Percentiles rank a stretch among this genome's conserved stretches.
Evolutionary conservation across 1,284 basidiomycete species (phyloP).

Genomic region (Volvariella surrecta): DNA sequence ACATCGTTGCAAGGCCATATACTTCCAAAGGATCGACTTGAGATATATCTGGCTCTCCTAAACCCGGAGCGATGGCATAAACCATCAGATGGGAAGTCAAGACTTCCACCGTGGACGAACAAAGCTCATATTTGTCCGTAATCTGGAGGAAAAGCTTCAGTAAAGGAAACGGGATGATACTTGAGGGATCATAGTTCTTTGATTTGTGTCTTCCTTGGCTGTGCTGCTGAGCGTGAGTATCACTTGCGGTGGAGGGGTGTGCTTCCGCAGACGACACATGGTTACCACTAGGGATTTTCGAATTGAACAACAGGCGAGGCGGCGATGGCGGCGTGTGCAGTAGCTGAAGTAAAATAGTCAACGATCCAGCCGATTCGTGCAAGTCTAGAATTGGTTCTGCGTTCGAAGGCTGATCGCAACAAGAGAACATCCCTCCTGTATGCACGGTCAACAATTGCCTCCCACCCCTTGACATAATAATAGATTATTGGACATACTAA

Average conservation of each 20-base stretch:
- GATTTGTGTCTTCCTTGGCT: neutral
- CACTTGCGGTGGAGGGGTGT: conserved; percentile 5
- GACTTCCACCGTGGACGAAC: conserved; percentile 27
- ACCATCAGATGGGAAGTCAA: conserved; percentile 46
- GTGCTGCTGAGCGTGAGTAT: conserved; percentile 12
- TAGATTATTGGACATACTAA: conserved; percentile 33
- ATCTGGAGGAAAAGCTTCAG: conserved; percentile 40
- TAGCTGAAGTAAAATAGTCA: conserved; percentile 42
- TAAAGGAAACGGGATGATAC: conserved; percentile 53
- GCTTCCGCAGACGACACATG: conserved; percentile 9
- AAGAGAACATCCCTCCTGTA: conserved; percentile 56
- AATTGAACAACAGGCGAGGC: conserved; percentile 12
- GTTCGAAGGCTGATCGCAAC: conserved; percentile 29
- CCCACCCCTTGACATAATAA: conserved; percentile 8
- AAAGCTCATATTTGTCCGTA: conserved; percentile 55
- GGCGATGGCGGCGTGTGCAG: conserved; percentile 40
- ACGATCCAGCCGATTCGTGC: conserved; percentile 35
- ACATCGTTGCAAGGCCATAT: conserved; percentile 41
- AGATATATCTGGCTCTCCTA: no score
- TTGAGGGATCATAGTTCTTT: conserved; percentile 27
- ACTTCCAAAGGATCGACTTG: conserved; percentile 38
- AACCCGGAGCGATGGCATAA: conserved; percentile 28
- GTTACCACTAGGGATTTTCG: no score
- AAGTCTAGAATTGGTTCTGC: conserved; percentile 34
- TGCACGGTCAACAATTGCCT: conserved; percentile 11